These are phyloP conservation scores for Dothideomycetes sp. DNA, from an alignment of 2,329 filamentous ascomycete genomes.

Conservation along the genomic window DNA sequence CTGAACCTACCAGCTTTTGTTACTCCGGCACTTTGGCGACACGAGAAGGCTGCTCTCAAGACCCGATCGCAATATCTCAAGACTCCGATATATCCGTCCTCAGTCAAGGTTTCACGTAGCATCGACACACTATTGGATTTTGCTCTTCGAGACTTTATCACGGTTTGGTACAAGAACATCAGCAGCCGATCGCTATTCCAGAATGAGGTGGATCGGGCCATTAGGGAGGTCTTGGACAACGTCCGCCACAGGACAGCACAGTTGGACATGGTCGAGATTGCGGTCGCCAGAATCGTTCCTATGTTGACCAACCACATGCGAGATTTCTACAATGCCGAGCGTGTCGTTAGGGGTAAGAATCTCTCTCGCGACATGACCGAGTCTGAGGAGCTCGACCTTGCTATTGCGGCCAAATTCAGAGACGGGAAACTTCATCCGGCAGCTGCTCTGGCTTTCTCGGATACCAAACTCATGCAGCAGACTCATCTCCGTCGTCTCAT, in stretches of 20 bases:
- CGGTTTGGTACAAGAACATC: slow-evolving; percentile 80
- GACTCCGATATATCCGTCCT: slow-evolving; percentile 63
- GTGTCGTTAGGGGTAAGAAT: slow-evolving; percentile 74
- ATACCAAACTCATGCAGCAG: slow-evolving; percentile 77
- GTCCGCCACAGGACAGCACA: slow-evolving; percentile 63
- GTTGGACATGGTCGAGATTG: slow-evolving; percentile 74
- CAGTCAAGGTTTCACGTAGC: slow-evolving; percentile 66
- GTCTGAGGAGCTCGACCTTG: slow-evolving; percentile 88
- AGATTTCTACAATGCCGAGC: slow-evolving; percentile 86
- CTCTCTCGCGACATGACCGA: slow-evolving; percentile 86
- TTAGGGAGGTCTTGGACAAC: slow-evolving; percentile 62
- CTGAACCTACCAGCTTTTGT: slow-evolving; percentile 20
- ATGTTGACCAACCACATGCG: slow-evolving; percentile 80
- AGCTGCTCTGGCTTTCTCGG: slow-evolving; percentile 71
- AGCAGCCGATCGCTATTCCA: slow-evolving; percentile 71
- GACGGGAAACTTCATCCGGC: slow-evolving; percentile 84
- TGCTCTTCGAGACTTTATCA: slow-evolving; percentile 74
- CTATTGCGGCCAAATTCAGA: slow-evolving; percentile 88
- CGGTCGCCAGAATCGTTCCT: slow-evolving; percentile 75
- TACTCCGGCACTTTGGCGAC: slow-evolving; percentile 49
- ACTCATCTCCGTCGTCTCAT: slow-evolving; percentile 75
- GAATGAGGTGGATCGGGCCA: slow-evolving; percentile 74
- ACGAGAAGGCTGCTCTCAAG: slow-evolving; percentile 59
- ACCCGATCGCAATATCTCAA: slow-evolving; percentile 58
- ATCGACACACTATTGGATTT: slow-evolving; percentile 70